Evolutionary conservation across 805 yeast species (phyloP).

Genomic region (Nakazawaea populi): DNA sequence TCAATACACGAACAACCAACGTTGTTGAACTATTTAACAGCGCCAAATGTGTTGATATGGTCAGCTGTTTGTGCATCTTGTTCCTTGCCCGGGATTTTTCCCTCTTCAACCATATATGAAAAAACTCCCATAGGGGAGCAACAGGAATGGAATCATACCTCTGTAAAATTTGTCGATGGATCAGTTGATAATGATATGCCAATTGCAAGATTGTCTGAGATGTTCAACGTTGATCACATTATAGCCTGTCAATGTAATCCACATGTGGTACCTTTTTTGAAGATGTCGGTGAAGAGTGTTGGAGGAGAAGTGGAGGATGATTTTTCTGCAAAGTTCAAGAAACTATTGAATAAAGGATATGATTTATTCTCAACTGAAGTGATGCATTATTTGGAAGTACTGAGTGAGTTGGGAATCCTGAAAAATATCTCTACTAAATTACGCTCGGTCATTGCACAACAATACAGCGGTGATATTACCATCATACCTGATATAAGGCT

Average conservation of each 20-base stretch:
- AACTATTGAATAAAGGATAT: conserved; percentile 46
- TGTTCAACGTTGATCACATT: conserved; percentile 96
- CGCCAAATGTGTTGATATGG: conserved; percentile 80
- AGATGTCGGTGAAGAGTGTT: conserved; percentile 57
- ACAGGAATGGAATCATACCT: conserved; percentile 75
- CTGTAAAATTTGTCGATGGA: conserved; percentile 87
- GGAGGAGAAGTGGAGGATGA: conserved; percentile 67
- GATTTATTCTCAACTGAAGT: conserved; percentile 63
- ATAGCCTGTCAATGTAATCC: conserved; percentile 98
- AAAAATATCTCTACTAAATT: conserved; percentile 68
- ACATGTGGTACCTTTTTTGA: conserved; percentile 86
- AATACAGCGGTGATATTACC: conserved; percentile 90
- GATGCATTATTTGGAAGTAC: conserved; percentile 68
- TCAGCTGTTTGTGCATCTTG: conserved; percentile 93
- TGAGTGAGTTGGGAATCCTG: conserved; percentile 71
- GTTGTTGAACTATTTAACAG: conserved; percentile 69
- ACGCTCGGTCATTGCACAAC: conserved; percentile 74
- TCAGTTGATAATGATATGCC: conserved; percentile 95
- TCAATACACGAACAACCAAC: conserved; percentile 89
- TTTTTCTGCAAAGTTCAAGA: conserved; percentile 47
- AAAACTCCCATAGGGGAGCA: conserved; percentile 70
- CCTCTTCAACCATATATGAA: conserved; percentile 80
- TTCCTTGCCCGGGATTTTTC: conserved; percentile 87
- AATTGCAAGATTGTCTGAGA: conserved; percentile 80
- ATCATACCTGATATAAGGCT: conserved; percentile 73